These are phyloP conservation scores for Cladosporium sp. DNA, from an alignment of 2,329 filamentous ascomycete genomes.

Conservation along the genomic window DNA sequence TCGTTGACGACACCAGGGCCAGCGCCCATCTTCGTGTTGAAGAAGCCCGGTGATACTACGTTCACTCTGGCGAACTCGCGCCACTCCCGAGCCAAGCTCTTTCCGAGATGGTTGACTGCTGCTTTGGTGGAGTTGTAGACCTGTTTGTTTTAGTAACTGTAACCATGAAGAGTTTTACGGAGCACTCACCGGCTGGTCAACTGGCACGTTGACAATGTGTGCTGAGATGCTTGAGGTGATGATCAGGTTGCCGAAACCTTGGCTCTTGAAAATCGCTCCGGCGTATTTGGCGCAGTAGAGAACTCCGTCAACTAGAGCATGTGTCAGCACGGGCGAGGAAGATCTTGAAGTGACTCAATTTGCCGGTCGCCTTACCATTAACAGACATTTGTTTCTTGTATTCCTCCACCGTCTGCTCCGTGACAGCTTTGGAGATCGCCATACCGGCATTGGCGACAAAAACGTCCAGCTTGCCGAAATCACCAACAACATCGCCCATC, in stretches of 20 bases:
- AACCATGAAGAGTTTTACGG: not conserved
- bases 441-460: conserved; percentile 91
- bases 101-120: conserved; percentile 52
- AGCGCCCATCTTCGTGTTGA: conserved; percentile 53
- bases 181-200: conserved; percentile 49
- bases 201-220: conserved; percentile 33
- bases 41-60: conserved; percentile 51
- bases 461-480: conserved; percentile 77
- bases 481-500: conserved; percentile 61
- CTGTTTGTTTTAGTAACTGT: conserved; percentile 14
- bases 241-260: conserved; percentile 47
- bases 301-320: conserved; percentile 35
- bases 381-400: conserved; percentile 51
- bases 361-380: conserved; percentile 50
- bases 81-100: conserved; percentile 54
- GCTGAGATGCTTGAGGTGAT: conserved; percentile 37
- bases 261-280: conserved; percentile 38
- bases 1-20: conserved; percentile 41
- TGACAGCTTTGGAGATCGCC: conserved; percentile 62
- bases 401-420: conserved; percentile 50
- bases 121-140: conserved; percentile 55
- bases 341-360: too few species aligned
- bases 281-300: conserved; percentile 41
- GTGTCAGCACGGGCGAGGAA: not conserved
- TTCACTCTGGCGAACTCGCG: conserved; percentile 53